Base-by-base conservation (phyloP, 2,329 filamentous ascomycete genomes). In the Stagonosporopsis vannaccii region DNA sequence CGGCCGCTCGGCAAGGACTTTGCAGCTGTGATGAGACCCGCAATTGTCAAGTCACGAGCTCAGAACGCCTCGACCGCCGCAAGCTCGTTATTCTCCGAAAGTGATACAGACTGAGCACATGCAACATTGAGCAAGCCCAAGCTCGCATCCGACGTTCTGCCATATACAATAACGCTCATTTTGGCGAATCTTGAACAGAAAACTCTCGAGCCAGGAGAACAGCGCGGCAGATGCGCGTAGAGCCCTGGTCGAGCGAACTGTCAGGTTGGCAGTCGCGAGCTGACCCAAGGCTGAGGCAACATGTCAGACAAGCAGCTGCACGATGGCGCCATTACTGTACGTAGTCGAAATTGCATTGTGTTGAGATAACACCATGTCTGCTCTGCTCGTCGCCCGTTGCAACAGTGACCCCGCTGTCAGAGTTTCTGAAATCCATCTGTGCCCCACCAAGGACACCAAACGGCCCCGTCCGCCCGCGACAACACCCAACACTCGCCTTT, bases 401-500 rank as follows among this genome's bases (percentile, higher is more conserved):
- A 45, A 50, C 19, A 33, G 41, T 17, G 13, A 40, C 48, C 45
- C 41, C 26, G 26, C 49, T 43, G 43, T 54, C 36, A 46, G 35
- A 46, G 39, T 43, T 41, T 47, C 19, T 54, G 17, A 43, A 36
- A n/a, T 51, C 47, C n/a, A 39, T 44, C 23, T 43, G 22, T 51
- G 49, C 58, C 45, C 59, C 56, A 55, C 54, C 43, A 46, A 50
- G 46, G 26, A 43, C 48, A 32, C 48, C 48, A 51, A 44, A 60
- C 62, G 61, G 59, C 44, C 56, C 60, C 62, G 52, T 42, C 54
- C 58, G 54, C 59, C 30, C 30, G 51, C 55, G 50, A 59, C 59
- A 49, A 45, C 46, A 55, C 61, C 56, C 60, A 59, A 62, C 61
- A 56, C 54, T 49, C 36, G 53, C 61, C 40, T 53, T 65, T 58